Base-by-base conservation (phyloP, 345 rosid species). In the Ceriops decandra region DNA sequence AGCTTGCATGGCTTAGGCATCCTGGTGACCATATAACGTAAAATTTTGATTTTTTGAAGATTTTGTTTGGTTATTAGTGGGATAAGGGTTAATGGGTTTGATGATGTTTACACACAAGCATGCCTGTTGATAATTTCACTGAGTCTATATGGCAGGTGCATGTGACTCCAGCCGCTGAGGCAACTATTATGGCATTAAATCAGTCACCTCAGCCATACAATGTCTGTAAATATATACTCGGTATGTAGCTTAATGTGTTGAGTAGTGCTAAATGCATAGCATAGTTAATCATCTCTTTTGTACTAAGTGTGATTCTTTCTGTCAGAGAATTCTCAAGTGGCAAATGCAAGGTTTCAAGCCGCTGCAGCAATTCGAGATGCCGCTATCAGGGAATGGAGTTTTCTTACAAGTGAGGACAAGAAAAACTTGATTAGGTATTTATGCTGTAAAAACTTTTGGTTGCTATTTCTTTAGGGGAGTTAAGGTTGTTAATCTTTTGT, bases 341-440 rank as follows among this genome's bases (percentile, higher is more conserved):
- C 97, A 73, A 84, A 75, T 76, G 99, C 99, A 59, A 90, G 96
- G 78, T 91, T 95, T 82, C 96, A 95, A 82, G 98, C 98, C 36
- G 97, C 93, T 74, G 93, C 92, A 52, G 97, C 95, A 65, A 86
- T 95, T 73, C 93, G 88, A 35, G 96, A 91, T 82, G 96, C 99
- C 62, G 97, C 99, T 60, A 83, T 91, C 54, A 86, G 98, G 83
- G 99, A 95, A 78, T 95, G 99, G 99, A 68, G 87, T 76, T 85
- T 85, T 71, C 96, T 95, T 52, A 59, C 91, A 21, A 64, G 68
- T 64, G 92, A 90, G 68, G 96, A 90, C 67, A 87, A 83, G 77
- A 88, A 80, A 77, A 84, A 84, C 76, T 85, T 95, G 85, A 82
- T 95, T 54, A 87, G 88, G 99, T 90, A 63, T 52, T 36, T 57